Evolutionary conservation across 2,329 filamentous ascomycete genomes (phyloP).

Genomic region (Claviceps citrina): DNA sequence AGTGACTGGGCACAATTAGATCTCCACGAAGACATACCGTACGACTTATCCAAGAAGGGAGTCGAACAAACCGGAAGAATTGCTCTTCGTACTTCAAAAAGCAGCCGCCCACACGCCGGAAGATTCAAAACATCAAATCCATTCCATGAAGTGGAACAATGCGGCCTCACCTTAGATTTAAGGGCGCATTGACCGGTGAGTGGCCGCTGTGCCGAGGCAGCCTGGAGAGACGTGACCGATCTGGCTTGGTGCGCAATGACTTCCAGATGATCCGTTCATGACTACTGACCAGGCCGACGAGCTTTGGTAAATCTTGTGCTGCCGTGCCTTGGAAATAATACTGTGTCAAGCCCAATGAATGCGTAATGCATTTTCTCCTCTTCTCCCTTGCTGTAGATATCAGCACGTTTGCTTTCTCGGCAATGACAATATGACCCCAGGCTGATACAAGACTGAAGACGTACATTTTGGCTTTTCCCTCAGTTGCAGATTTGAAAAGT

Average conservation of each 20-base stretch:
- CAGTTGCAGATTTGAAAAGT: not conserved
- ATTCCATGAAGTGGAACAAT: not conserved
- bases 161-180: not conserved
- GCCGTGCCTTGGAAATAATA: not conserved
- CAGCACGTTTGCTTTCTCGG: not conserved
- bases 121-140: not conserved
- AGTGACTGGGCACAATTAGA: not conserved
- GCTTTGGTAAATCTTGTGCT: not conserved
- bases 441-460: not conserved
- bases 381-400: not conserved
- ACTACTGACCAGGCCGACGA: not conserved
- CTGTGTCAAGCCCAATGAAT: not conserved
- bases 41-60: not conserved
- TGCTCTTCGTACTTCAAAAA: not conserved
- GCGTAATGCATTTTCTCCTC: not conserved
- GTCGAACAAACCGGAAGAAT: not conserved
- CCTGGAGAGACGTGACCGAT: not conserved
- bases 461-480: not conserved
- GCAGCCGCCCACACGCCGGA: not conserved
- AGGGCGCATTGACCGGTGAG: not conserved
- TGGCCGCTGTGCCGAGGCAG: not conserved
- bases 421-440: not conserved
- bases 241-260: not conserved
- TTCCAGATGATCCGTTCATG: not conserved
- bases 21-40: not conserved